phyloP scores from a whole-genome alignment of 108 stramenopile genomes.

The Nitzschia sp. region DNA sequence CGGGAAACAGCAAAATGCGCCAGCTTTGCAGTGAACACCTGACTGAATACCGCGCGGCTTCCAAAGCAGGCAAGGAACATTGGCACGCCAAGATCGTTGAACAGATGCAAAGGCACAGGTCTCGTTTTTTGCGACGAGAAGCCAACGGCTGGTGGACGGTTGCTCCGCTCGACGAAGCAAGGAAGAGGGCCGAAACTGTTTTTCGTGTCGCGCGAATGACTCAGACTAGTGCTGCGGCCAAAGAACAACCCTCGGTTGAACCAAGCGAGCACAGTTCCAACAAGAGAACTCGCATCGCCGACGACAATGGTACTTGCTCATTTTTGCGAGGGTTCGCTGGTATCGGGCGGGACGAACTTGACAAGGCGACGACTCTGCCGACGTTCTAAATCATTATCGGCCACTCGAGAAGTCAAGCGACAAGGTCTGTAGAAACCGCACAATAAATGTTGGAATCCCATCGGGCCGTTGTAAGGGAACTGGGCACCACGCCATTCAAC shows the following conservation, averaged over 20 bases:
- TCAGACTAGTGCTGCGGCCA: not conserved
- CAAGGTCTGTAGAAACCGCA: too few species aligned
- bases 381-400: too few species aligned
- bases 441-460: too few species aligned
- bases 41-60: not conserved
- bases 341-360: too few species aligned
- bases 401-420: too few species aligned
- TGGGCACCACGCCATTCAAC: too few species aligned
- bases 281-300: not conserved
- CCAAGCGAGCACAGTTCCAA: not conserved
- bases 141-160: slow-evolving; percentile 18
- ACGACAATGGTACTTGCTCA: too few species aligned
- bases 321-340: too few species aligned
- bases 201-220: slow-evolving; percentile 1
- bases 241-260: not conserved
- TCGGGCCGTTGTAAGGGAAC: too few species aligned
- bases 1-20: slow-evolving; percentile 9
- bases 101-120: not conserved
- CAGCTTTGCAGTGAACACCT: not conserved
- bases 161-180: not conserved
- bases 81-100: not conserved
- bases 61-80: not conserved
- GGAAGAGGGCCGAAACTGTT: not conserved
- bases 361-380: too few species aligned
- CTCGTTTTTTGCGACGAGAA: slow-evolving; percentile 12